Evolutionary conservation across 352 stramenopile species (phyloP), one percentile per base, ranked within the genome.

Genomic region (Lagenidium giganteum): DNA sequence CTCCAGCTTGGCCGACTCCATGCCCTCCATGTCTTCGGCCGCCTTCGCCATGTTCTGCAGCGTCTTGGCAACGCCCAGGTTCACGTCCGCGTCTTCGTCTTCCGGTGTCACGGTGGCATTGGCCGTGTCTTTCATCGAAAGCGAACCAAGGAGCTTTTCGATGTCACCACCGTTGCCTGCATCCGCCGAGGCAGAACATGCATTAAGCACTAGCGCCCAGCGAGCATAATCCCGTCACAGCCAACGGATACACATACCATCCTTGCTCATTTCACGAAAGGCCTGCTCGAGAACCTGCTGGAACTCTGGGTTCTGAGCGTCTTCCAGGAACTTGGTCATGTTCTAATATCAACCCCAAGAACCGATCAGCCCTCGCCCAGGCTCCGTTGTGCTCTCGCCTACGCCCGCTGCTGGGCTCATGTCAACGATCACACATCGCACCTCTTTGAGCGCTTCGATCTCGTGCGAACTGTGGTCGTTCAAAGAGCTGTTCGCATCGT

Each of bases 21-120:
- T 61, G 16, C 77, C 83, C 38, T 94, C 83, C 70, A 93, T 87
- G 45, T 89, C 83, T 57, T 91, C 72, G 2, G 85, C 83, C 3
- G 83, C 85, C 47, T 93, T 88, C 16, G 83, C 72, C 81, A 96
- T 92, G 51, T 88, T 92, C 75, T 94, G 79, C 39, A 96, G 55
- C 4, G 82, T 95, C 62, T 92, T 92, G 42, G 79, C 78, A 23
- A 95, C 82, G 1, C 78, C 79, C 25, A 78, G 64, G 57, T 86
- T 77, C 30, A 91, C 82, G 30, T 91, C 78, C 12, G 63, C 33
- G 47, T 90, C 74, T 25, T 79, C 70, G 43, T 84, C 68, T 8
- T 52, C 47, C 4, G 47, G 41, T 13, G 33, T 25, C 17, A 36
- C 17, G 3, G 47, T 17, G 11, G 12, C 35, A 11, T 36, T 48